Evolutionary conservation across 345 rosid genomes (phyloP).

Genomic region (Eucalyptus sideroxylon): DNA sequence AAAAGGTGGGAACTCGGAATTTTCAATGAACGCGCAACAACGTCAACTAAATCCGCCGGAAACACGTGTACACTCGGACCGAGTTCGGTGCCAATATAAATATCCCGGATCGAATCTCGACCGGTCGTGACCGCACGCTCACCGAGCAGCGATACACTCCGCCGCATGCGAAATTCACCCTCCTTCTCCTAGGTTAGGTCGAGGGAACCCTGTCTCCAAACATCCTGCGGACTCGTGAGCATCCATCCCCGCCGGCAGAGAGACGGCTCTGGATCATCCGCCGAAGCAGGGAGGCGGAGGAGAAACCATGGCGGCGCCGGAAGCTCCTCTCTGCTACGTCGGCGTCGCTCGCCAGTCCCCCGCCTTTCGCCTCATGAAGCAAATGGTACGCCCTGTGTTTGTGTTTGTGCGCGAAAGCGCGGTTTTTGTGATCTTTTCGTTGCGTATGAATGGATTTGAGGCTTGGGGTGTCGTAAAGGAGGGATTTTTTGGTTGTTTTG

Average conservation of each 20-base stretch:
- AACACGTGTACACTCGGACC: background rate
- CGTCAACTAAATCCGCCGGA: background rate
- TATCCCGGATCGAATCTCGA: background rate
- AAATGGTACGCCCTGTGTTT: constrained; percentile 35
- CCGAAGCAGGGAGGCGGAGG: background rate
- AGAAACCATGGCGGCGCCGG: constrained; percentile 72
- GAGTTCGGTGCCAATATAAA: background rate
- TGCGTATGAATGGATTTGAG: background rate
- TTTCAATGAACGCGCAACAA: background rate
- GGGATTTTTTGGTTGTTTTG: background rate
- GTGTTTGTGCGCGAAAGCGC: background rate
- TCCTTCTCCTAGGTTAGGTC: background rate
- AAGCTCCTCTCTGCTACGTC: constrained; percentile 84
- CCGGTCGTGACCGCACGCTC: background rate
- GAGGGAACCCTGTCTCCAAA: background rate
- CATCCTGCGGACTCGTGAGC: background rate
- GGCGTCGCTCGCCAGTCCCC: constrained; percentile 71
- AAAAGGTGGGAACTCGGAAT: background rate
- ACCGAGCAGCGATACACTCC: background rate
- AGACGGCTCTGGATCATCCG: constrained; percentile 22
- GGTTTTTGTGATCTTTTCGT: background rate
- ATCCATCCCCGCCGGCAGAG: background rate
- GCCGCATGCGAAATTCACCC: background rate
- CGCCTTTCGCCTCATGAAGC: constrained; percentile 95
- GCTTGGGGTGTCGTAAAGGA: background rate